Evolutionary conservation across 345 rosid species (phyloP), one percentile per base, ranked within the genome.

Genomic region (Xanthoceras sorbifolium): DNA sequence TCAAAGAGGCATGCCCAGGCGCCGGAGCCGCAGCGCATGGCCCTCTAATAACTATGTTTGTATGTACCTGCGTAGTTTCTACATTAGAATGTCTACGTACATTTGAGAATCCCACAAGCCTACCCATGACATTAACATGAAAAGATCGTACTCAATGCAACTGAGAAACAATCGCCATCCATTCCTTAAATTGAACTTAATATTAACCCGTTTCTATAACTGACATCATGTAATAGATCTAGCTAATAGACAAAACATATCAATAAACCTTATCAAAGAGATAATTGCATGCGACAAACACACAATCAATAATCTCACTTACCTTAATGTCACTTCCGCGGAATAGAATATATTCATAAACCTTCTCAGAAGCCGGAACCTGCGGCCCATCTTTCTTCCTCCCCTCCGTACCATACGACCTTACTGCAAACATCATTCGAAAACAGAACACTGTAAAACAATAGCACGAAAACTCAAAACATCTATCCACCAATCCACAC

Each of bases 241-340:
- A 18, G 23, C 38, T 74, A 9, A 62, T 11, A 9, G 42, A 17
- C 9, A 44, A 31, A 25, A 23, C 7, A 18, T 14, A 17, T 1
- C 1, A 20, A 25, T 20, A 57, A 57, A 57, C 28, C 11, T 57
- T 6, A 57, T 50, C n/a, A 17, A 1, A 25, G 55, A 11, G 6
- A 14, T n/a, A 18, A 17, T 22, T 18, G 54, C 60, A 17, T 9
- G 12, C 34, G 54, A n/a, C 14, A 64, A 64, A n/a, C 22, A 44
- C 31, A 42, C 3, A 63, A 63, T 9, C 28, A 28, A 9, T 40
- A 63, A 8, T 42, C 46, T 42, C 3, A 64, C 52, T 75, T 77
- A 88, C 94, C 87, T 90, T 83, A 64, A 90, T 87, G 61, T 87
- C 92, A 70, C 86, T 88, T 79, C 90, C 92, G 1, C 91, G 89